Base-by-base conservation (phyloP, 1,284 basidiomycete species). In the Cryptococcus maquisensis region DNA sequence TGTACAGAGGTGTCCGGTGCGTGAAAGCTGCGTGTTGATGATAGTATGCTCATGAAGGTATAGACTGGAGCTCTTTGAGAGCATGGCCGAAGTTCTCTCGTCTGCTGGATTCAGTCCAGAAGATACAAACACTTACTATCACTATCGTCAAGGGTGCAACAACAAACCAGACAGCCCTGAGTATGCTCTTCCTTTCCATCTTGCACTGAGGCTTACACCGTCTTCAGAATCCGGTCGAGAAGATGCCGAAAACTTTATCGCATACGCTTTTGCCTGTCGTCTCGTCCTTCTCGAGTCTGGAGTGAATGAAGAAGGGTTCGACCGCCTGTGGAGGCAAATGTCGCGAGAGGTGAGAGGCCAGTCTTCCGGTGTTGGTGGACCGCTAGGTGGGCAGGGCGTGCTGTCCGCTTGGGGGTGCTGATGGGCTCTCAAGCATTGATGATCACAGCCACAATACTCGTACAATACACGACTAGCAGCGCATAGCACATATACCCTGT, bases 331-430 rank as follows among this genome's bases (percentile, higher is more conserved):
- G n/a, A 40, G 9, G 13, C 40, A 47, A 1, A 24, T 53, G 15
- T 35, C 32, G 13, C 20, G 44, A 3, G 60, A 65, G 47, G 46
- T 62, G 12, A 37, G 26, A 2, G 56, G 58, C 20, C 23, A 45
- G 20, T 57, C 58, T 8, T 28, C 18, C 3, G 61, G 63, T 6
- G 26, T 5, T 18, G 58, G 51, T 18, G 60, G 63, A n/a, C 49
- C 54, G 23, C 24, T 37, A 3, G 59, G 55, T 20, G 58, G 48
- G 21, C 26, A 50, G 12, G 61, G 56, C 9, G 39, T 64, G 15
- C 24, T 55, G 23, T 56, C 53, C 15, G 49, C 54, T 18, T 62
- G 60, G 63, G 58, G 61, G 2, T 65, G 57, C 42, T 65, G 63
- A 61, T 60, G 60, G 56, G 61, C 51, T 32, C 24, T 47, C n/a